Percentiles rank a stretch among this genome's conserved stretches.
These are phyloP conservation scores for Pelargonium nanum DNA, from an alignment of 345 rosid species.

Conservation along the genomic window DNA sequence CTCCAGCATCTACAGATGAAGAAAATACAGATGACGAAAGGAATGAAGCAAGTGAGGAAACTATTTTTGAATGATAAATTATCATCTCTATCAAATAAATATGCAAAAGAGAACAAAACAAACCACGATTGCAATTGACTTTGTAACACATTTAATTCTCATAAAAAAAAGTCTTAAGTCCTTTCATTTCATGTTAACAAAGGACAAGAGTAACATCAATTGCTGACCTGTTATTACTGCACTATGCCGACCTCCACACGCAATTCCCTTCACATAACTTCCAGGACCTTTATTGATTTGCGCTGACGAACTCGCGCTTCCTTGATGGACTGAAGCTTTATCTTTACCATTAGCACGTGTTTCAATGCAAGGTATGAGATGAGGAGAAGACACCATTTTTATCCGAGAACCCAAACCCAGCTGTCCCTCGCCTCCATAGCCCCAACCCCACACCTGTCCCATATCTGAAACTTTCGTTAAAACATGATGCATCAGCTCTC, in stretches of 20 bases:
- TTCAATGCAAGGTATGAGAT: slow-evolving; percentile 70
- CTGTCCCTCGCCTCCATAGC: slow-evolving; percentile 99
- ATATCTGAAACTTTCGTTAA: slow-evolving; percentile 53
- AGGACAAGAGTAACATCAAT: slow-evolving; percentile 1
- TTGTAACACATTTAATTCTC: too few relatives aligned
- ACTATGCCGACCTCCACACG: slow-evolving; percentile 98
- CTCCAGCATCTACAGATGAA: slow-evolving; percentile 76
- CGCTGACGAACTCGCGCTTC: slow-evolving; percentile 45
- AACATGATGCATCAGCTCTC: neutral
- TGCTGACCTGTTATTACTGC: slow-evolving; percentile 69
- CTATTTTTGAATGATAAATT: too few relatives aligned
- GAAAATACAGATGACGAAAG: slow-evolving; percentile 6
- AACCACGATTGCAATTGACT: too few relatives aligned
- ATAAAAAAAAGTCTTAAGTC: too few relatives aligned
- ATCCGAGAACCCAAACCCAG: slow-evolving; percentile 94
- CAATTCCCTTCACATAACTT: slow-evolving; percentile 68
- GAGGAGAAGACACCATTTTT: slow-evolving; percentile 91
- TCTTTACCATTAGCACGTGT: slow-evolving; percentile 48
- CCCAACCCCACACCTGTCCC: slow-evolving; percentile 99
- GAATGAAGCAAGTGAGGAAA: too few relatives aligned
- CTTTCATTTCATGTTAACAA: too few relatives aligned
- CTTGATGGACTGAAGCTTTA: slow-evolving; percentile 39
- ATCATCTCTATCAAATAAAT: too few relatives aligned
- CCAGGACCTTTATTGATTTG: slow-evolving; percentile 67
- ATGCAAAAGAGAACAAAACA: too few relatives aligned